These are phyloP conservation scores for Mucor piriformis DNA, from an alignment of 371 early-diverging fungal genomes.

Conservation along the genomic window DNA sequence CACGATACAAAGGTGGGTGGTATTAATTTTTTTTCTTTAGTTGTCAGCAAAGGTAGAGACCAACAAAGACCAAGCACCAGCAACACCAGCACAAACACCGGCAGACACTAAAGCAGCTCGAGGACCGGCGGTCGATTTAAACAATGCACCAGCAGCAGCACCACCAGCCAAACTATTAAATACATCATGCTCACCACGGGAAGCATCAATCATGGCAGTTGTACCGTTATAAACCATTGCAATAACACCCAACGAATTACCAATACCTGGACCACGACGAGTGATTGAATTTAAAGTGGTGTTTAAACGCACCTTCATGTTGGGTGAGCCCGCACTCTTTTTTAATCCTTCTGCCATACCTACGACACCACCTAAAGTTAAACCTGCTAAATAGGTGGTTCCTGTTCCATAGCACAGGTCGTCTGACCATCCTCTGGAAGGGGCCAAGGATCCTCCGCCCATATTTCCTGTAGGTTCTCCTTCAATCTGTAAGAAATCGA, in stretches of 20 bases:
- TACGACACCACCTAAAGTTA: conserved; percentile 80
- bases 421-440: conserved; percentile 81
- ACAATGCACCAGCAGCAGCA: conserved; percentile 76
- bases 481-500: conserved; percentile 64
- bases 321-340: conserved; percentile 59
- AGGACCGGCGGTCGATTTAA: conserved; percentile 71
- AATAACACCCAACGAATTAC: conserved; percentile 82
- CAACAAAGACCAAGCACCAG: conserved; percentile 53
- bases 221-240: conserved; percentile 83
- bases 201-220: conserved; percentile 67
- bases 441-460: conserved; percentile 59
- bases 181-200: conserved; percentile 67
- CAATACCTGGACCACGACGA: conserved; percentile 85
- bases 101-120: conserved; percentile 59
- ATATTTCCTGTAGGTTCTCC: conserved; percentile 34
- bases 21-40: conserved; percentile 12
- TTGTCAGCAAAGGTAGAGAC: conserved; percentile 41
- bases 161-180: conserved; percentile 75
- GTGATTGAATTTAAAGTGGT: conserved; percentile 84
- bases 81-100: conserved; percentile 61
- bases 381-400: conserved; percentile 76
- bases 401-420: conserved; percentile 91
- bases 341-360: conserved; percentile 81
- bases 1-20: neutral
- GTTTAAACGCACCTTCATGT: conserved; percentile 77